A percentile compares a stretch with the other conserved stretches of the same genome.
phyloP scores from a whole-genome alignment of 2,329 filamentous ascomycete genomes.

The Helminthosporium solani region DNA sequence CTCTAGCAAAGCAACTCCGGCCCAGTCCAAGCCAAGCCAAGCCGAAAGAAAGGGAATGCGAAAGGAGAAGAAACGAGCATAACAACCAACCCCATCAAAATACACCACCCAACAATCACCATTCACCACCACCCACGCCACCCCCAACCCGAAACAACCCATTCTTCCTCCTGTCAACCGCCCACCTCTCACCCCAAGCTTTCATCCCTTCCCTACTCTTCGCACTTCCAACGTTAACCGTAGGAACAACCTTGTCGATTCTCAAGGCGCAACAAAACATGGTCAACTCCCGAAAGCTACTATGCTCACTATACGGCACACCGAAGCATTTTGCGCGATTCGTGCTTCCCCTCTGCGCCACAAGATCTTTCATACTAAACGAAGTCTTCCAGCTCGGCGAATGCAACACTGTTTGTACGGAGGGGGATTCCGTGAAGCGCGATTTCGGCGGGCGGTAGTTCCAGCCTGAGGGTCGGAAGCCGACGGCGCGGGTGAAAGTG shows the following conservation, averaged over 20 bases:
- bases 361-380: slow-evolving; percentile 71
- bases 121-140: slow-evolving; percentile 4
- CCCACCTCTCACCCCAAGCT: slow-evolving; percentile 65
- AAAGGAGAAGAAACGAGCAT: no score
- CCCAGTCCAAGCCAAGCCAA: no score
- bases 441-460: slow-evolving; percentile 75
- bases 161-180: slow-evolving; percentile 61
- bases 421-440: slow-evolving; percentile 62
- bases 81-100: no score
- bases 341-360: slow-evolving; percentile 80
- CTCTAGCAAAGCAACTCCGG: no score
- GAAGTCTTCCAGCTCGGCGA: slow-evolving; percentile 72
- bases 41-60: no score
- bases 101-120: no score
- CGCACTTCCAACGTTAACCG: slow-evolving; percentile 77
- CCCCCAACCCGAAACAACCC: slow-evolving; percentile 52
- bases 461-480: slow-evolving; percentile 92
- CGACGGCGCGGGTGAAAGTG: slow-evolving; percentile 82
- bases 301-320: slow-evolving; percentile 95
- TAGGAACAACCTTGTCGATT: slow-evolving; percentile 89
- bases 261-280: slow-evolving; percentile 87
- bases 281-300: slow-evolving; percentile 88
- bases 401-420: slow-evolving; percentile 65
- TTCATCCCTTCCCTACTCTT: slow-evolving; percentile 67
- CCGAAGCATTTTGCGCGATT: slow-evolving; percentile 83